Conservation (phyloP, 495 filamentous ascomycete genomes). For the Tetracladium marchalianum region DNA sequence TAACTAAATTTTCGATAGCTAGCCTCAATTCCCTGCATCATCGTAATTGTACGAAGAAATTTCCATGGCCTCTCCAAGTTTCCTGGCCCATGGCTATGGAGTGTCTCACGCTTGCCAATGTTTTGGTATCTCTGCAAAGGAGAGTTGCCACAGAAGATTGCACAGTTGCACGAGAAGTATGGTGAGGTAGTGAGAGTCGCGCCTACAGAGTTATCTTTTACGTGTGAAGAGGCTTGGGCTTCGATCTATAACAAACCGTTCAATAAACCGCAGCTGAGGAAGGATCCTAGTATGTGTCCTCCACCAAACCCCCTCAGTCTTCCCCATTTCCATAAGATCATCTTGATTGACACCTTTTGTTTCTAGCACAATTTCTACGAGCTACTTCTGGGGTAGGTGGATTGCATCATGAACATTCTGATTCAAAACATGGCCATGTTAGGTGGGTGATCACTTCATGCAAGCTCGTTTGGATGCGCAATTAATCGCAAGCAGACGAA, state of each 20-base stretch:
- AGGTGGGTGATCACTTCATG: conserved; percentile 42
- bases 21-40: too few species aligned
- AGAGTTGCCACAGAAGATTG: conserved; percentile 48
- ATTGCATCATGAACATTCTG: conserved; percentile 20
- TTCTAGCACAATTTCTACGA: neutral
- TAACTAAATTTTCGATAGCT: too few species aligned
- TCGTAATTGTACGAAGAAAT: conserved; percentile 1
- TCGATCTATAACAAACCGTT: conserved; percentile 2
- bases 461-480: conserved; percentile 29
- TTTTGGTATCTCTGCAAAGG: conserved; percentile 47
- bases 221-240: conserved; percentile 30
- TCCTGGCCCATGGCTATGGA: conserved; percentile 49
- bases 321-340: too few species aligned
- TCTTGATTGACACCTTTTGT: too few species aligned
- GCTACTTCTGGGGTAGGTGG: neutral
- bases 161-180: conserved; percentile 46
- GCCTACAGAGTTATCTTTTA: conserved; percentile 47
- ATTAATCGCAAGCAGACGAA: conserved; percentile 45
- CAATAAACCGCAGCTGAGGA: conserved; percentile 3
- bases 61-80: conserved; percentile 56
- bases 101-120: conserved; percentile 42
- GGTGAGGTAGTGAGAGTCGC: conserved; percentile 44
- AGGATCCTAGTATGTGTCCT: neutral
- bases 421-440: conserved; percentile 48
- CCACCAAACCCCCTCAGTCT: too few species aligned